Evolutionary conservation across 495 filamentous ascomycete species (phyloP).

Genomic region (Penicillium cataractarum): DNA sequence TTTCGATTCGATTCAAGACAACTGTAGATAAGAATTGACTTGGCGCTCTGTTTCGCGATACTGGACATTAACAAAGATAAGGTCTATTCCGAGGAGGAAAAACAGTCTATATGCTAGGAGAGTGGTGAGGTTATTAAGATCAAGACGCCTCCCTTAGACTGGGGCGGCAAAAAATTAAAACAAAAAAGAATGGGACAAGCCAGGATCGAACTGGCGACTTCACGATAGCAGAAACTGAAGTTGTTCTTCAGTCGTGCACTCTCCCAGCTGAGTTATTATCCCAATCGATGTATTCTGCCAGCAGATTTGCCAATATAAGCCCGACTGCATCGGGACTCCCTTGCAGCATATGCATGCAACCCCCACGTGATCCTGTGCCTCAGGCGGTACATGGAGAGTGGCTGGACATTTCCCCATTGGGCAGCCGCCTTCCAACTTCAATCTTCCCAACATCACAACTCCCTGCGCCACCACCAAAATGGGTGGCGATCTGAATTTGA

Average conservation of each 20-base stretch:
- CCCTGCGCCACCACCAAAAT: conserved; percentile 56
- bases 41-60: background rate
- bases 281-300: background rate
- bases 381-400: background rate
- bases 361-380: conserved; percentile 5
- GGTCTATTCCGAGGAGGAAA: background rate
- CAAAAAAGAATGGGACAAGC: conserved; percentile 8
- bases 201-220: conserved; percentile 9
- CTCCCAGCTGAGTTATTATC: conserved; percentile 8
- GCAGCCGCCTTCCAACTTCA: conserved; percentile 13
- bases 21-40: background rate
- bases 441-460: conserved; percentile 9
- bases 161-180: background rate
- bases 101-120: background rate
- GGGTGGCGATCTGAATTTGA: conserved; percentile 88
- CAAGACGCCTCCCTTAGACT: background rate
- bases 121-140: background rate
- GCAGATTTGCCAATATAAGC: background rate
- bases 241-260: conserved; percentile 8
- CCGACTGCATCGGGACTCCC: too few relatives aligned
- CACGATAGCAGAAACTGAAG: conserved; percentile 6
- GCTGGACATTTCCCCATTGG: conserved; percentile 19
- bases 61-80: background rate
- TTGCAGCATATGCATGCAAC: too few relatives aligned
- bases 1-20: background rate